phyloP scores from a whole-genome alignment of 2,329 filamentous ascomycete species.

The Aspergillus floridensis region DNA sequence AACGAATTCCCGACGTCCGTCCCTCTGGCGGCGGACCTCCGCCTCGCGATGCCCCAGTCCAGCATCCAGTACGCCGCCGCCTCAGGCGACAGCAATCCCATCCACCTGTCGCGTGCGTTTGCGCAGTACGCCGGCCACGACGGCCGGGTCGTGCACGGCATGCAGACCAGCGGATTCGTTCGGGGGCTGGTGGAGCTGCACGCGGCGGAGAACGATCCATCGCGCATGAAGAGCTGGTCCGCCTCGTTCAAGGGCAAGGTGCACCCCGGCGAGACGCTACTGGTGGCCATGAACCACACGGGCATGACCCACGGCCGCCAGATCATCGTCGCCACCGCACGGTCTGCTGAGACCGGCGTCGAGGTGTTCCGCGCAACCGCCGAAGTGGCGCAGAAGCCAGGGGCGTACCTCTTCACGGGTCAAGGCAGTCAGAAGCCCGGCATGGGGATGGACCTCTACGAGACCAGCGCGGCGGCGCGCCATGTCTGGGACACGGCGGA shows the following conservation, averaged over 20 bases:
- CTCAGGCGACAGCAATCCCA: conserved; percentile 96
- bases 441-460: conserved; percentile 98
- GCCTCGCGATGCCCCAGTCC: not conserved
- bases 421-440: conserved; percentile 96
- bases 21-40: not conserved
- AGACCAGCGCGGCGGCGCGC: conserved; percentile 84
- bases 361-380: conserved; percentile 91
- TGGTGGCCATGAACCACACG: conserved; percentile 88
- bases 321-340: not conserved
- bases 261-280: conserved; percentile 83
- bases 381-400: conserved; percentile 91
- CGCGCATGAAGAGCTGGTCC: conserved; percentile 78
- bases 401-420: conserved; percentile 92
- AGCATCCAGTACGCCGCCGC: conserved; percentile 95
- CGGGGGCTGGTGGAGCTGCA: conserved; percentile 49
- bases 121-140: conserved; percentile 90
- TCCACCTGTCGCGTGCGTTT: conserved; percentile 95
- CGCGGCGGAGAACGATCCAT: conserved; percentile 77
- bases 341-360: conserved; percentile 47
- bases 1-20: not conserved
- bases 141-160: conserved; percentile 94
- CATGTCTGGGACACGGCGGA: conserved; percentile 95
- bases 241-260: conserved; percentile 86
- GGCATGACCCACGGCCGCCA: conserved; percentile 68
- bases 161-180: conserved; percentile 95